Evolutionary conservation across 1,139 yeast genomes (phyloP).

Genomic region (Blastobotrys petasosporus): DNA sequence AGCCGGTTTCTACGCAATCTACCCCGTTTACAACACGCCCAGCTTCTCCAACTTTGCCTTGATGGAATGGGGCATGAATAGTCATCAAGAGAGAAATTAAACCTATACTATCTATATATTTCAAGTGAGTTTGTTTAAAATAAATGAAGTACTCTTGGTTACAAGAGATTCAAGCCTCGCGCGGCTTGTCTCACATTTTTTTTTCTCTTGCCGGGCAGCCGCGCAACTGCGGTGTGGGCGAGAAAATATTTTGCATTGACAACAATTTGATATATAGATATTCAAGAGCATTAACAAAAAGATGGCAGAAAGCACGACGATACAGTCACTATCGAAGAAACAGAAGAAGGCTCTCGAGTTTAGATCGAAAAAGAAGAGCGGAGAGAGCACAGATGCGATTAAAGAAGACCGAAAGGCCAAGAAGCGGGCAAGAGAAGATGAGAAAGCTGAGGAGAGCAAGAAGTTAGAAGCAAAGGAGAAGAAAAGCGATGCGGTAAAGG

Average conservation of each 20-base stretch:
- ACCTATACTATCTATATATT: no score
- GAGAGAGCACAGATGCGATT: slow-evolving; percentile 45
- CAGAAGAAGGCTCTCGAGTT: slow-evolving; percentile 15
- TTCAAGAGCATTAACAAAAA: no score
- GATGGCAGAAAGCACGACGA: not conserved
- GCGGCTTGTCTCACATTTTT: no score
- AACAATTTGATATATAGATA: not conserved
- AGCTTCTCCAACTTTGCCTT: no score
- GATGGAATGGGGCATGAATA: no score
- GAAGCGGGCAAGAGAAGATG: slow-evolving; percentile 27
- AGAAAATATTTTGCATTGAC: not conserved
- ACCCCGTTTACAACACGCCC: not conserved
- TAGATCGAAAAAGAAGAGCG: slow-evolving; percentile 21
- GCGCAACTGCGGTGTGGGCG: not conserved
- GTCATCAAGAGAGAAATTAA: no score
- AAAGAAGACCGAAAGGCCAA: slow-evolving; percentile 40
- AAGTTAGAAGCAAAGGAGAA: slow-evolving; percentile 25
- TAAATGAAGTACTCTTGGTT: no score
- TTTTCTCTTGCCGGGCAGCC: no score
- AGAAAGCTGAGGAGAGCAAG: slow-evolving; percentile 20
- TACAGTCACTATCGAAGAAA: slow-evolving; percentile 12
- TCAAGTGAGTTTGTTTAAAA: no score
- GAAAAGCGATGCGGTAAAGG: slow-evolving; percentile 15
- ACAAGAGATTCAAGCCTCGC: no score
- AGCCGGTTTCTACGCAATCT: not conserved